These are phyloP conservation scores for Astrocystis sublimbata DNA, from an alignment of 495 filamentous ascomycete species.

Conservation along the genomic window DNA sequence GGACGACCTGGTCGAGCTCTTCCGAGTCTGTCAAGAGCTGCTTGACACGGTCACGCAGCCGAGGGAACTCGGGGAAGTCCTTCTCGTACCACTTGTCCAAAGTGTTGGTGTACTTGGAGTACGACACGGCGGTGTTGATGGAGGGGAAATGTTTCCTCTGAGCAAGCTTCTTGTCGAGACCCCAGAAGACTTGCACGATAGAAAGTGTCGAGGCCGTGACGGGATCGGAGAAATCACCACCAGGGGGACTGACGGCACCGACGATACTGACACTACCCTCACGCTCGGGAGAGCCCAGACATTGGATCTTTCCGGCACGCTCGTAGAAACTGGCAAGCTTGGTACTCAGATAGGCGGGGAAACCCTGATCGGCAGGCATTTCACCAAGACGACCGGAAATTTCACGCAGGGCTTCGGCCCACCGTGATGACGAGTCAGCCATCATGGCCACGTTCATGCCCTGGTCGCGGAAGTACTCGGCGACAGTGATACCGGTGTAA, in stretches of 20 bases:
- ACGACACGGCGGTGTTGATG: constrained; percentile 92
- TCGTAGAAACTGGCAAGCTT: constrained; percentile 99
- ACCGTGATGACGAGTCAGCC: constrained; percentile 97
- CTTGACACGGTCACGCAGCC: constrained; percentile 86
- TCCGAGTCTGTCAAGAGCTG: constrained; percentile 92
- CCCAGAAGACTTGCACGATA: constrained; percentile 99
- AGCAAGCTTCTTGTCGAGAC: constrained; percentile 97
- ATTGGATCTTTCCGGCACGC: constrained; percentile 83
- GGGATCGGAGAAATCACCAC: constrained; percentile 98
- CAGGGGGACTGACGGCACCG: constrained; percentile 93
- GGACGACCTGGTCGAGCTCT: constrained; percentile 97
- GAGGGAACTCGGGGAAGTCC: constrained; percentile 90
- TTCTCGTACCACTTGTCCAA: constrained; percentile 93
- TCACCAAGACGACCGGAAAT: constrained; percentile 98
- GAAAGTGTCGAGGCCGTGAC: constrained; percentile 91
- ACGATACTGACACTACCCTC: constrained; percentile 95
- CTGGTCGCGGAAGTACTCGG: constrained; percentile 98
- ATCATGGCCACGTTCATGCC: constrained; percentile 99
- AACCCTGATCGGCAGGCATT: constrained; percentile 99
- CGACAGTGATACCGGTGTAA: constrained; percentile 97
- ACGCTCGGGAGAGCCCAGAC: constrained; percentile 84
- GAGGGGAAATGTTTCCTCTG: constrained; percentile 99
- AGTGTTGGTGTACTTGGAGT: constrained; percentile 90
- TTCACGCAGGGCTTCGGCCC: constrained; percentile 98
- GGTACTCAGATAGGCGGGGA: constrained; percentile 94